Evolutionary conservation across 495 filamentous ascomycete genomes (phyloP).

Genomic region (Pyronema omphalodes): DNA sequence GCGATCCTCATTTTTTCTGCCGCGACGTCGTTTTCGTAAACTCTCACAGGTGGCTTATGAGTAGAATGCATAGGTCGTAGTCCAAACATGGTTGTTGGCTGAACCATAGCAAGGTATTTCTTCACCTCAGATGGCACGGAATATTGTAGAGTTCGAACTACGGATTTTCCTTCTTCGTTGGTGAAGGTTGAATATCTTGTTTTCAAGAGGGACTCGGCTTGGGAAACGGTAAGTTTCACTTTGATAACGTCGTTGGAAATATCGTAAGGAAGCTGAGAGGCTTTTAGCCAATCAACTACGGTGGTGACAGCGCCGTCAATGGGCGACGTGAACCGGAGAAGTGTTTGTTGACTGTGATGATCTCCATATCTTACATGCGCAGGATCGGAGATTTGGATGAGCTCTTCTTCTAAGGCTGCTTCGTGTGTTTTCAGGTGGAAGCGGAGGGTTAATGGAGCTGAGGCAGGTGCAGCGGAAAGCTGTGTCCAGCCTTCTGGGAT

Average conservation of each 20-base stretch:
- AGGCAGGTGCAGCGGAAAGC: conserved; percentile 21
- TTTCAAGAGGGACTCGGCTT: conserved; percentile 36
- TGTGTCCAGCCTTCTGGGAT: conserved; percentile 31
- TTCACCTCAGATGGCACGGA: conserved; percentile 36
- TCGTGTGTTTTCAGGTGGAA: conserved; percentile 29
- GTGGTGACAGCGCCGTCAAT: conserved; percentile 26
- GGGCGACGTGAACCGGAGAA: conserved; percentile 30
- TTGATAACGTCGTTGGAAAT: conserved; percentile 39
- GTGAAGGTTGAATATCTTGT: conserved; percentile 34
- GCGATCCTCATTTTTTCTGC: not conserved
- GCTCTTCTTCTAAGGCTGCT: conserved; percentile 37
- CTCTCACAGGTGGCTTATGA: not conserved
- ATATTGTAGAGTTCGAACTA: conserved; percentile 39
- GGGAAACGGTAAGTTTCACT: conserved; percentile 32
- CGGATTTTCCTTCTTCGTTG: conserved; percentile 21
- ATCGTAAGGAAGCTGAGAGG: conserved; percentile 31
- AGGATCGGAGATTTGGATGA: conserved; percentile 46
- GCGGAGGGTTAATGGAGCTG: conserved; percentile 32
- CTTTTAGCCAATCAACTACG: conserved; percentile 35
- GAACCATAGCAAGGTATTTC: conserved; percentile 33
- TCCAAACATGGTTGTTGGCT: conserved; percentile 39
- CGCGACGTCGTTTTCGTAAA: not conserved
- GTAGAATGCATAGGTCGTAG: conserved; percentile 5
- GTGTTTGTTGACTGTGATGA: conserved; percentile 42
- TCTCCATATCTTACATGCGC: conserved; percentile 41